phyloP scores from a whole-genome alignment of 768 basidiomycete species.

The Auriscalpium orientale region DNA sequence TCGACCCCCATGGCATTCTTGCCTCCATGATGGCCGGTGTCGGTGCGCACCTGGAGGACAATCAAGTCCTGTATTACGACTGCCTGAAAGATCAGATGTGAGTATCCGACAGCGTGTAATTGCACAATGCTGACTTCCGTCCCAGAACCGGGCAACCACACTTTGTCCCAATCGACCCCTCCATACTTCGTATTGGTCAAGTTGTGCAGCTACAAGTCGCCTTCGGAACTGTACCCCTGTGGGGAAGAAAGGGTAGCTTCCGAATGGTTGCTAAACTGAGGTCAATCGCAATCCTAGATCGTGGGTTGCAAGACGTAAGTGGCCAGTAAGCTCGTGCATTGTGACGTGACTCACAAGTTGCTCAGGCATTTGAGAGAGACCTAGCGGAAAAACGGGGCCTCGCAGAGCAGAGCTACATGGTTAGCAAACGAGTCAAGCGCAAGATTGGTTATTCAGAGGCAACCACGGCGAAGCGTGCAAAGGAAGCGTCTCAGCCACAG shows the following conservation, averaged over 20 bases:
- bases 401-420: too few species aligned
- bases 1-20: not conserved
- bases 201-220: not conserved
- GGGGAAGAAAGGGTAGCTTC: not conserved
- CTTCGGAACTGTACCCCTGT: not conserved
- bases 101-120: not conserved
- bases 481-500: too few species aligned
- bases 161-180: not conserved
- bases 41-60: not conserved
- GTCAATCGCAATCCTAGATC: not conserved
- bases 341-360: too few species aligned
- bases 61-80: not conserved
- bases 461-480: too few species aligned
- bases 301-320: not conserved
- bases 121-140: not conserved
- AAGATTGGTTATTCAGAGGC: too few species aligned
- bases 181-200: not conserved
- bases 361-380: too few species aligned
- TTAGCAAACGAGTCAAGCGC: too few species aligned
- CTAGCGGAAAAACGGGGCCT: too few species aligned
- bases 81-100: not conserved
- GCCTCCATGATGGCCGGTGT: not conserved
- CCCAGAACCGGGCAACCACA: not conserved
- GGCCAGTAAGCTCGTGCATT: too few species aligned
- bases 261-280: not conserved